phyloP scores from a whole-genome alignment of 495 filamentous ascomycete species.

The Lasiosphaeria miniovina region DNA sequence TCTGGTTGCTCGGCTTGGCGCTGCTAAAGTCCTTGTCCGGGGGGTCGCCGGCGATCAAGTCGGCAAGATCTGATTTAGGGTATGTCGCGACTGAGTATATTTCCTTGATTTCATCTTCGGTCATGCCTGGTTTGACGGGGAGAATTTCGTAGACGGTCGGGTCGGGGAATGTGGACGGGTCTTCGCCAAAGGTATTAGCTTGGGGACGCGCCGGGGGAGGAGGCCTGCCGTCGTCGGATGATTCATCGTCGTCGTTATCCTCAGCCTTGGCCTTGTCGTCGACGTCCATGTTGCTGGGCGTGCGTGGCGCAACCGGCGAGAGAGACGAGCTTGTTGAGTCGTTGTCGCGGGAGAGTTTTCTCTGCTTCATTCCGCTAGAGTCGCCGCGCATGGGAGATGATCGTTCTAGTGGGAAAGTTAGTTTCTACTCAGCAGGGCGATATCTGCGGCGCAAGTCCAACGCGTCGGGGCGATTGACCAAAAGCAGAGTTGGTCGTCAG shows the following conservation, averaged over 20 bases:
- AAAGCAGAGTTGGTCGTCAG: not conserved
- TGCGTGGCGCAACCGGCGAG: constrained; percentile 51
- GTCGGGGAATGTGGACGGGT: constrained; percentile 88
- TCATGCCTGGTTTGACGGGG: constrained; percentile 66
- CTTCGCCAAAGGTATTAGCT: constrained; percentile 79
- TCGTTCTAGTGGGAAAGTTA: constrained; percentile 33
- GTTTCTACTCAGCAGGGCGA: constrained; percentile 4
- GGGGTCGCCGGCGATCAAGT: constrained; percentile 81
- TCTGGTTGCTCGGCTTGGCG: constrained; percentile 89
- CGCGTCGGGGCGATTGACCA: not conserved
- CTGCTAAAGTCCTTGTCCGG: constrained; percentile 95
- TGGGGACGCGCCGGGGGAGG: constrained; percentile 72
- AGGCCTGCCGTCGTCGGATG: constrained; percentile 72
- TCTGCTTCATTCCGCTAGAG: constrained; percentile 35
- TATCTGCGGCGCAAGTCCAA: constrained; percentile 4
- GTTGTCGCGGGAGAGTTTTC: constrained; percentile 48
- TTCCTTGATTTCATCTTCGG: constrained; percentile 74
- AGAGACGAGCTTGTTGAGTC: constrained; percentile 65
- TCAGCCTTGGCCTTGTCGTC: constrained; percentile 49
- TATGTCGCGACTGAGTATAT: constrained; percentile 86
- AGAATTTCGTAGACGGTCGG: constrained; percentile 94
- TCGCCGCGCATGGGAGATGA: constrained; percentile 44
- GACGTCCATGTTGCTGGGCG: constrained; percentile 48
- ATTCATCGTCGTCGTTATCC: constrained; percentile 49
- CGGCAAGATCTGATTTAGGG: constrained; percentile 71